phyloP scores from a whole-genome alignment of 768 basidiomycete genomes.

The Hypholoma fasciculare region DNA sequence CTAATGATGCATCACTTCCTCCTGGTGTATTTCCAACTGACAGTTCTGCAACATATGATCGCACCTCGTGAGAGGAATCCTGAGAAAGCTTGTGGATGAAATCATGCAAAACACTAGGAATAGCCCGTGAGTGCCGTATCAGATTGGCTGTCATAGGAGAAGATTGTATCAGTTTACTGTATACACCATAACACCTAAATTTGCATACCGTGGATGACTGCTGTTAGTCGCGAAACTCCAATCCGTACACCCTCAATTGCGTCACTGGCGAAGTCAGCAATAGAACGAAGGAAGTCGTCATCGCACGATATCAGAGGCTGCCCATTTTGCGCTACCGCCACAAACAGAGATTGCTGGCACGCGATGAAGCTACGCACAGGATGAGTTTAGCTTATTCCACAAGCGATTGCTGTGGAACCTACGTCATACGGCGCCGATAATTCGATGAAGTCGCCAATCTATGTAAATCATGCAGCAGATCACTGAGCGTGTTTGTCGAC shows the following conservation, averaged over 20 bases:
- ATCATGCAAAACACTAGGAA: conserved; percentile 35
- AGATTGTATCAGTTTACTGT: conserved; percentile 4
- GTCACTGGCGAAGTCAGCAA: conserved; percentile 63
- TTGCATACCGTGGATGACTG: conserved; percentile 53
- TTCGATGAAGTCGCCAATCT: conserved; percentile 45
- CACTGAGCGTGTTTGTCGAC: conserved; percentile 30
- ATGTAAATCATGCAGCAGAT: conserved; percentile 41
- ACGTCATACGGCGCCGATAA: conserved; percentile 74
- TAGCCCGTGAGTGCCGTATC: conserved; percentile 24
- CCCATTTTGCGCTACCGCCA: conserved; percentile 28
- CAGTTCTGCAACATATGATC: conserved; percentile 48
- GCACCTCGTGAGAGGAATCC: conserved; percentile 63
- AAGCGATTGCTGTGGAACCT: conserved; percentile 27
- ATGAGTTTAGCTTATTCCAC: conserved; percentile 11
- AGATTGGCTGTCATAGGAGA: conserved; percentile 27
- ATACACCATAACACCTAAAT: conserved; percentile 5
- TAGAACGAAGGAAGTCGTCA: conserved; percentile 52
- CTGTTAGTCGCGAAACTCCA: conserved; percentile 74
- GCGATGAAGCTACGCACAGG: conserved; percentile 60
- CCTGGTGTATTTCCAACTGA: conserved; percentile 4
- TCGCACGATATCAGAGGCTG: conserved; percentile 38
- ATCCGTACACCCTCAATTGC: conserved; percentile 83
- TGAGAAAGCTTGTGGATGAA: conserved; percentile 48
- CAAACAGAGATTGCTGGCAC: conserved; percentile 65
- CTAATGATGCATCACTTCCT: conserved; percentile 13